Evolutionary conservation across 78 protist species (phyloP), one percentile per base, ranked within the genome.

Genomic region (Cavenderia fasciculata): DNA sequence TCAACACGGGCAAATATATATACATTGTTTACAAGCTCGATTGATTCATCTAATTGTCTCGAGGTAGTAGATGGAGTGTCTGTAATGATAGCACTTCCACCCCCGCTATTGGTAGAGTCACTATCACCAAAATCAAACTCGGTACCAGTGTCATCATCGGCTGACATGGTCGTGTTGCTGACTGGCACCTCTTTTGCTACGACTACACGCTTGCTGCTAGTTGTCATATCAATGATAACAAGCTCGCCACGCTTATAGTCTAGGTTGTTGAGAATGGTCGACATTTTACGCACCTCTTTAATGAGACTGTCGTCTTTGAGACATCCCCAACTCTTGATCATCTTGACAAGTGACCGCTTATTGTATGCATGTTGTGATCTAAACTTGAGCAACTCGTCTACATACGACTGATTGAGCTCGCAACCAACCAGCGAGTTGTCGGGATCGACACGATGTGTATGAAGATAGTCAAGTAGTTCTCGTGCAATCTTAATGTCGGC

Each of bases 1-100:
- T 82, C 90, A 44, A 82, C 65, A 68, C 90, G 65, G 36, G 76
- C 90, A 68, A 82, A 82, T 12, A 69, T 59, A 82, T 82, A 82
- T 19, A 23, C 36, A 74, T 74, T 74, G 4, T 38, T 38, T 27
- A 51, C 23, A 19, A 47, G 16, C 23, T 63, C 63, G 10, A 49
- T 78, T 12, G 72, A 63, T 29, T 63, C 71, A 63, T 63, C 73
- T 6, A 40, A 23, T 43, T n/a, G n/a, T n/a, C n/a, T n/a, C n/a
- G n/a, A n/a, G n/a, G n/a, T n/a, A n/a, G n/a, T n/a, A n/a, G n/a
- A n/a, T n/a, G n/a, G n/a, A 14, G 61, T 23, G n/a, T 10, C 14
- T 18, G 61, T 54, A 54, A 18, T 54, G n/a, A 18, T 54, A 18
- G 16, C 7, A 54, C 14, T 6, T 18, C n/a, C 29, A 5, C n/a